These are phyloP conservation scores for Zoysia pacifica DNA, from an alignment of 176 grass and related monocot species.

Conservation along the genomic window DNA sequence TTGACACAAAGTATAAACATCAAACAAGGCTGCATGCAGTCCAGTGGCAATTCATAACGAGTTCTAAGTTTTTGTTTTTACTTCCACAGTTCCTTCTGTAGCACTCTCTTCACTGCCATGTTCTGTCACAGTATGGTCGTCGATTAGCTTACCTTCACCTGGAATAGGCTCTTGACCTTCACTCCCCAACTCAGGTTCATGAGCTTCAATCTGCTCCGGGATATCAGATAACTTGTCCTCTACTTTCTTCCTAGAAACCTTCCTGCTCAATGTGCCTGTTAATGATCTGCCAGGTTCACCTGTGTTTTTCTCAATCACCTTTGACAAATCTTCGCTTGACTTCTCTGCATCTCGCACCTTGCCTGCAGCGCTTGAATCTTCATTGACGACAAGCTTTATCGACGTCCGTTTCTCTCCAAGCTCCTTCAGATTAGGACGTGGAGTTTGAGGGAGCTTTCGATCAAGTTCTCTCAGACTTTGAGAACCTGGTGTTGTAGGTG, in stretches of 20 bases:
- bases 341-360: slow-evolving; percentile 31
- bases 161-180: slow-evolving; percentile 39
- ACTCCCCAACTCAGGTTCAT: slow-evolving; percentile 10
- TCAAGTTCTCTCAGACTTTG: slow-evolving; percentile 43
- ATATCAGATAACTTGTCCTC: slow-evolving; percentile 48
- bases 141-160: slow-evolving; percentile 38
- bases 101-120: slow-evolving; percentile 19
- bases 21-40: background rate
- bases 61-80: background rate
- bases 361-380: slow-evolving; percentile 17
- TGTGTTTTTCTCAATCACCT: slow-evolving; percentile 50
- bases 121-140: background rate
- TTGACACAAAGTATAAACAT: background rate
- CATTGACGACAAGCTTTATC: slow-evolving; percentile 40
- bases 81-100: slow-evolving; percentile 24
- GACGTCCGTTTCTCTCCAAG: slow-evolving; percentile 57
- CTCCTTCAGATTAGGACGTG: slow-evolving; percentile 51
- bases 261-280: slow-evolving; percentile 60
- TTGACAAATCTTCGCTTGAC: slow-evolving; percentile 34
- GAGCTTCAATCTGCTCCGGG: slow-evolving; percentile 30
- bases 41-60: slow-evolving; percentile 16
- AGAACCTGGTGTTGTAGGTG: slow-evolving; percentile 34
- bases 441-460: slow-evolving; percentile 34
- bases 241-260: slow-evolving; percentile 50
- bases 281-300: slow-evolving; percentile 55